Percentiles rank a stretch among this genome's conserved stretches.
These are phyloP conservation scores for Kalanchoe fedtschenkoi DNA, from an alignment of 164 flowering plant genomes.

Conservation along the genomic window DNA sequence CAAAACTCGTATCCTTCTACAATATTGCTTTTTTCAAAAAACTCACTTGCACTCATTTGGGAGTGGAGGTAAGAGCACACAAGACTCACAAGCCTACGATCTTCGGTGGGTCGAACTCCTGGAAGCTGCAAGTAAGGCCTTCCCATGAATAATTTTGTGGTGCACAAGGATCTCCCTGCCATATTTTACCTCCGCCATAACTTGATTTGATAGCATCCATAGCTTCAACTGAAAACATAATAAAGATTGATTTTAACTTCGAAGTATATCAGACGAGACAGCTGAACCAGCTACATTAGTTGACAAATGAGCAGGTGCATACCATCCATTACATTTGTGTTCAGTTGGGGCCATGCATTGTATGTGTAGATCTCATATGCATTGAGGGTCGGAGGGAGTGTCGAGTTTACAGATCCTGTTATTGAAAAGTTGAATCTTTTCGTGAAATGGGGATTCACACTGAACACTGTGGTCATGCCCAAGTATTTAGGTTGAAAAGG, in stretches of 20 bases:
- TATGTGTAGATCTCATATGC: constrained; percentile 2
- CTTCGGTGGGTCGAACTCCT: background rate
- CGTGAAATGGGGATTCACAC: background rate
- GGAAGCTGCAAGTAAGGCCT: constrained; percentile 5
- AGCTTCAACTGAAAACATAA: constrained; percentile 9
- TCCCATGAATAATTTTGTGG: constrained; percentile 5
- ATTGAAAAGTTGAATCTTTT: constrained; percentile 7
- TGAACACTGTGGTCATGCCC: background rate
- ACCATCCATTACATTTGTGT: background rate
- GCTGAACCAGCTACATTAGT: background rate
- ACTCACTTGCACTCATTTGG: background rate
- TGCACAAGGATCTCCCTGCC: constrained; percentile 11
- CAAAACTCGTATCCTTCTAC: background rate
- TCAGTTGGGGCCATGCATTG: background rate
- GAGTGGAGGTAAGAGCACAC: background rate
- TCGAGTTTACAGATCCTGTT: background rate
- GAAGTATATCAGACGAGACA: background rate
- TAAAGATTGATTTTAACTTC: background rate
- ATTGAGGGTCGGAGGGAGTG: constrained; percentile 1
- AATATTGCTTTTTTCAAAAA: too few relatives aligned
- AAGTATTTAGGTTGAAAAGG: background rate
- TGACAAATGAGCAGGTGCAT: background rate
- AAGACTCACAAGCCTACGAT: constrained; percentile 1
- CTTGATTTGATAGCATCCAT: constrained; percentile 5
- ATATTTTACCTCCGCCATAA: constrained; percentile 2